Conservation (phyloP, 2,329 filamentous ascomycete species). For the Fusarium tuaranense region DNA sequence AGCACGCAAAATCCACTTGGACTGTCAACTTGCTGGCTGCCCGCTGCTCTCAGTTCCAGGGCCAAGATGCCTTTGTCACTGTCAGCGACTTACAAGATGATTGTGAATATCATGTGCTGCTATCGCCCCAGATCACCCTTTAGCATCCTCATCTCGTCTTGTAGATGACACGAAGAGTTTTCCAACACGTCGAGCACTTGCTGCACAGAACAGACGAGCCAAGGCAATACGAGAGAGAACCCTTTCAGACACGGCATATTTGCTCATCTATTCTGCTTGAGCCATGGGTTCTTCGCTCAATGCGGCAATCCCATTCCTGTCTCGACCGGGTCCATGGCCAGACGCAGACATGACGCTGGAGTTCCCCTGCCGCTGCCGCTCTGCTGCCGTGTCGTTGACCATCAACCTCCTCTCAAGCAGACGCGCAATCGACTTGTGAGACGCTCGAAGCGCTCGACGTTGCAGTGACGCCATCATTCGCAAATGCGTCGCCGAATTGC, state of each 20-base stretch:
- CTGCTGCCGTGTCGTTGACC: conserved; percentile 5
- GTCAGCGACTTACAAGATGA: conserved; percentile 10
- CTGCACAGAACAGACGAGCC: conserved; percentile 1
- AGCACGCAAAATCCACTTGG: conserved; percentile 34
- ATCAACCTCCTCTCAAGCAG: conserved; percentile 14
- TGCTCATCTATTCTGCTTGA: conserved; percentile 5
- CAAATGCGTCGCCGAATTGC: conserved; percentile 34
- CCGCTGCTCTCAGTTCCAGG: conserved; percentile 20
- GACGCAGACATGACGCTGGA: conserved; percentile 24
- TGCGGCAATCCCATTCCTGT: conserved; percentile 17
- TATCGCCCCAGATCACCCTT: not conserved
- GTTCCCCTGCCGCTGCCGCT: conserved; percentile 15
- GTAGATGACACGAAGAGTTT: not conserved
- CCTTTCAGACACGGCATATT: conserved; percentile 16
- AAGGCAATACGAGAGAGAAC: conserved; percentile 2
- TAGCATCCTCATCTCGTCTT: not conserved
- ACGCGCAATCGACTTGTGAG: conserved; percentile 33
- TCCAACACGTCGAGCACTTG: not conserved
- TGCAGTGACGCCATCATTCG: conserved; percentile 43
- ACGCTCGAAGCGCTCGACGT: conserved; percentile 35
- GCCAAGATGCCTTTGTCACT: conserved; percentile 17
- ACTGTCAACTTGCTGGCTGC: conserved; percentile 30
- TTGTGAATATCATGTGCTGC: conserved; percentile 11
- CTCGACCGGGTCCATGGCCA: conserved; percentile 8
- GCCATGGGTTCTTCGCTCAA: conserved; percentile 5